Evolutionary conservation across 2,329 filamentous ascomycete species (phyloP), one percentile per base, ranked within the genome.

Genomic region (Aspergillus jensenii): DNA sequence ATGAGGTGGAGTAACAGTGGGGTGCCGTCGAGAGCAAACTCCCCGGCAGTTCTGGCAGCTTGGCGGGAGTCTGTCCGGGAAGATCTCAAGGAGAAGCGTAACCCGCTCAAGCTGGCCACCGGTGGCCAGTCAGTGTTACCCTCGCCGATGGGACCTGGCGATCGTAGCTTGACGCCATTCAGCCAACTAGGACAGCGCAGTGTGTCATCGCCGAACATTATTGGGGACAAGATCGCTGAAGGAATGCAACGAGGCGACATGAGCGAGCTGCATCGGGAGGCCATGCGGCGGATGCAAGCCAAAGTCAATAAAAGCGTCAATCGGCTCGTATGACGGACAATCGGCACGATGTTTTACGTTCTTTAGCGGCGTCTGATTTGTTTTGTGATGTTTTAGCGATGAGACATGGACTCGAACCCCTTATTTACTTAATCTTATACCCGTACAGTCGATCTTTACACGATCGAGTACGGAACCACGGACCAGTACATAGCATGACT

Each of bases 221-320:
- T 52, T 6, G 86, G 90, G 14, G 83, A 83, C 50, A 81, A 82
- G 39, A 87, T 91, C 66, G 89, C 91, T 63, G 85, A 88, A 71
- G 82, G 85, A 63, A 95, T 96, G 89, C 82, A 90, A 54, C 86
- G 84, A 15, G 87, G 88, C 0, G 85, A 89, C 62, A 84, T 96
- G 79, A 79, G 90, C 52, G 88, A 90, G 46, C 82, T 87, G 21
- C 93, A 97, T 72, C 83, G 89, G 19, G 88, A 93, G 62, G 90
- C 89, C 1, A 83, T 97, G 84, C 82, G 89, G 62, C 87, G 82
- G 71, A 89, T 97, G 87, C 92, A 96, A 71, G 81, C 81, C 14
- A 74, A 77, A 49, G 84, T 82, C 0, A 84, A 83, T 61, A 73
- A 69, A 47, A 65, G 65, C 46, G 59, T 67, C 23, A 68, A 65